Conservation (phyloP, 2,329 filamentous ascomycete genomes). For the Nothophoma quercina region DNA sequence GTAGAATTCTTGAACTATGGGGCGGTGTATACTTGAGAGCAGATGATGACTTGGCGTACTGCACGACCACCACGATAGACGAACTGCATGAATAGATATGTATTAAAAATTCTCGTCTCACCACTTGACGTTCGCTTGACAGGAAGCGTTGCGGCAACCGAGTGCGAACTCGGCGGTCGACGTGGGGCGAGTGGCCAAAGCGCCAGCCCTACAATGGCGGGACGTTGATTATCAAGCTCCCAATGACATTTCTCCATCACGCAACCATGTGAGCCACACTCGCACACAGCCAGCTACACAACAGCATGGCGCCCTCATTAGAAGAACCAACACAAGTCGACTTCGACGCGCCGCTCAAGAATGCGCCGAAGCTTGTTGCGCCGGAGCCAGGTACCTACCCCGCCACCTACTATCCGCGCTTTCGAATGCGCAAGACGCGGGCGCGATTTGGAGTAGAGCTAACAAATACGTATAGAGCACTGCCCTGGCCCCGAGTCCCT, state of each 20-base stretch:
- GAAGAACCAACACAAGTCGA: slow-evolving; percentile 75
- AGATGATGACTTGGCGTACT: neutral
- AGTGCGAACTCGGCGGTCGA: slow-evolving; percentile 12
- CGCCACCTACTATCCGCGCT: slow-evolving; percentile 65
- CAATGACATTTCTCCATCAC: slow-evolving; percentile 26
- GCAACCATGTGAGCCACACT: slow-evolving; percentile 29
- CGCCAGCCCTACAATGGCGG: slow-evolving; percentile 31
- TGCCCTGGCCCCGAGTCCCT: slow-evolving; percentile 90
- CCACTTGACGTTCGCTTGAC: neutral
- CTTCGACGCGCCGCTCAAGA: slow-evolving; percentile 77
- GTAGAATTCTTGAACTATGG: neutral
- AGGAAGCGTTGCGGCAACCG: neutral
- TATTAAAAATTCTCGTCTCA: neutral
- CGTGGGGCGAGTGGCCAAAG: slow-evolving; percentile 30
- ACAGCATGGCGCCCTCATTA: slow-evolving; percentile 78
- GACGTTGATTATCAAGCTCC: slow-evolving; percentile 45
- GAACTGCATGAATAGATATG: slow-evolving; percentile 16
- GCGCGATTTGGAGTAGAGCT: slow-evolving; percentile 45
- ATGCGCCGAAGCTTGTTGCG: slow-evolving; percentile 84
- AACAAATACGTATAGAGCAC: slow-evolving; percentile 66
- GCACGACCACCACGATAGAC: slow-evolving; percentile 8
- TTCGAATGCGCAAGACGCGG: neutral
- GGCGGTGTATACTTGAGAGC: neutral
- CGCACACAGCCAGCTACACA: slow-evolving; percentile 13
- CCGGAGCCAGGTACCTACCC: slow-evolving; percentile 75